These are phyloP conservation scores for Phyllostachys edulis DNA, from an alignment of 176 grass and related monocot species.

Conservation along the genomic window DNA sequence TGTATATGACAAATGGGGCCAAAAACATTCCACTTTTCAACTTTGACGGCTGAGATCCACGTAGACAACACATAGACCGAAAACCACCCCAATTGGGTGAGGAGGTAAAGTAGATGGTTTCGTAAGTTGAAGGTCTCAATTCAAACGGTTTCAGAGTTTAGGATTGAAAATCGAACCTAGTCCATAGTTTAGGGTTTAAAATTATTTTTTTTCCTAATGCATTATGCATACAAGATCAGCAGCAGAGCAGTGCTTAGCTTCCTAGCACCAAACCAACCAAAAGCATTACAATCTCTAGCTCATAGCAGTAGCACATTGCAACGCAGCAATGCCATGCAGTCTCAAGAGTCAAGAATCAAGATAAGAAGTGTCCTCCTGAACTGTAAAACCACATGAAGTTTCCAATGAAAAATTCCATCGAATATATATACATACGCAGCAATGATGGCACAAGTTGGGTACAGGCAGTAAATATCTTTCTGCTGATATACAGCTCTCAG, in stretches of 20 bases:
- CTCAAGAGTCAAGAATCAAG: not conserved
- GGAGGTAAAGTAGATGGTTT: too few species aligned
- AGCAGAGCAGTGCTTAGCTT: not conserved
- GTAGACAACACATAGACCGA: too few species aligned
- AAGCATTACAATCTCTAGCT: not conserved
- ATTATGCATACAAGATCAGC: not conserved
- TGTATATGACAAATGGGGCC: too few species aligned
- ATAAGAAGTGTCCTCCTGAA: not conserved
- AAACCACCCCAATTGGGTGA: too few species aligned
- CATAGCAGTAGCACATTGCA: not conserved
- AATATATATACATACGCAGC: not conserved
- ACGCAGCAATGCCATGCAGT: too few species aligned
- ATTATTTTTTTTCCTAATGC: too few species aligned
- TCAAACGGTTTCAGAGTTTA: too few species aligned
- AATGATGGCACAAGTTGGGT: not conserved
- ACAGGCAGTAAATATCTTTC: not conserved
- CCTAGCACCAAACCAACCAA: not conserved
- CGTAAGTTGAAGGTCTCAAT: too few species aligned
- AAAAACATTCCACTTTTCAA: too few species aligned
- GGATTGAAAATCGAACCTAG: too few species aligned
- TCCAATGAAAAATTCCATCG: not conserved
- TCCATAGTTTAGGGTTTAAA: too few species aligned
- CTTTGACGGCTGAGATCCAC: too few species aligned
- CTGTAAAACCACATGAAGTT: not conserved
- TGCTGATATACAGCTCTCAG: slow-evolving; percentile 27